Evolutionary conservation across 108 stramenopile species (phyloP).

Genomic region (Cyclotella choctawhatcheeana): DNA sequence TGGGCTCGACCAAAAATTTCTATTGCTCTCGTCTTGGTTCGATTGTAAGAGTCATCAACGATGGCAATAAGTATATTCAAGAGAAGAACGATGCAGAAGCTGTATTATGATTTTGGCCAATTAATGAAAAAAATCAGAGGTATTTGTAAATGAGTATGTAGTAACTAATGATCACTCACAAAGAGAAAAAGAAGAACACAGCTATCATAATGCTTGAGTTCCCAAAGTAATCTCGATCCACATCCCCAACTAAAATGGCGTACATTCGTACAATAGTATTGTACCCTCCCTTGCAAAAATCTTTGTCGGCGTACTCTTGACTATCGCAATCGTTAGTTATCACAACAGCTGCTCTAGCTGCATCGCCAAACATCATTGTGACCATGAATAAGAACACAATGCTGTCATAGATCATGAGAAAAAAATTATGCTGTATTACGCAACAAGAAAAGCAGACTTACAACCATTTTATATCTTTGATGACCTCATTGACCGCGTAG

Average conservation of each 20-base stretch:
- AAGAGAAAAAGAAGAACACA: conserved; percentile 43
- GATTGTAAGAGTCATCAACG: conserved; percentile 45
- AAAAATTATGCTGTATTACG: too few relatives aligned
- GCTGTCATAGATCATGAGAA: too few relatives aligned
- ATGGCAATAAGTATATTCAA: conserved; percentile 56
- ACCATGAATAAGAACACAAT: conserved; percentile 35
- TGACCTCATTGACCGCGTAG: conserved; percentile 43
- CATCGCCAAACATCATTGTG: background rate
- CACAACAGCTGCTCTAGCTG: background rate
- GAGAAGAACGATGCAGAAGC: conserved; percentile 52
- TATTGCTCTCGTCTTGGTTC: conserved; percentile 26
- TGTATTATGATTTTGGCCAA: too few relatives aligned
- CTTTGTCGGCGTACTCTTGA: too few relatives aligned
- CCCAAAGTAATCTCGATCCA: conserved; percentile 27
- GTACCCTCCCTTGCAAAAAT: background rate
- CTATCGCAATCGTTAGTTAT: background rate
- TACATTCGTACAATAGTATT: conserved; percentile 28
- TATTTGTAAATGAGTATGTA: too few relatives aligned
- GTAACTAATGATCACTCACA: too few relatives aligned
- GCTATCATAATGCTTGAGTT: conserved; percentile 15
- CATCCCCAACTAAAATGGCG: conserved; percentile 45
- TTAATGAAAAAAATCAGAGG: too few relatives aligned
- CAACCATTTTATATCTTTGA: conserved; percentile 51
- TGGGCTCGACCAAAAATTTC: conserved; percentile 40
- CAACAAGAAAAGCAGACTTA: too few relatives aligned